These are phyloP conservation scores for Saccharomycodes ludwigii DNA, from an alignment of 805 yeast species.

Conservation along the genomic window DNA sequence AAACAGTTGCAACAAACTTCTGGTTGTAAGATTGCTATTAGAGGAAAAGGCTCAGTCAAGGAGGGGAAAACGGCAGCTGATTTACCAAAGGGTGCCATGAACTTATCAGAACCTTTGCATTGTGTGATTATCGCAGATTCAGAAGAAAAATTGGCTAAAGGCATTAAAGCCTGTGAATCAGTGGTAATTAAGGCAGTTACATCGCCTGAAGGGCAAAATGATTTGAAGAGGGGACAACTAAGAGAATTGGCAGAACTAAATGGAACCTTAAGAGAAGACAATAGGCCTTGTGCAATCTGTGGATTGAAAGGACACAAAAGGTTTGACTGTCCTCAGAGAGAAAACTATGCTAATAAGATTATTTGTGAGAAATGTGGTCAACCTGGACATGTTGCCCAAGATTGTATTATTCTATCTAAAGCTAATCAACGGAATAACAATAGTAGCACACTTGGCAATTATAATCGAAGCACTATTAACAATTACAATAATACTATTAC, in stretches of 20 bases:
- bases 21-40: constrained; percentile 79
- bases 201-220: constrained; percentile 90
- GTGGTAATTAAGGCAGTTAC: constrained; percentile 74
- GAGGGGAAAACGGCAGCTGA: constrained; percentile 61
- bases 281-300: constrained; percentile 50
- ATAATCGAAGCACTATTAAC: no score
- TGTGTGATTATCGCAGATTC: constrained; percentile 77
- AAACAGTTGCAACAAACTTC: constrained; percentile 69
- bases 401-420: constrained; percentile 43
- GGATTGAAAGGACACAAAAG: constrained; percentile 55
- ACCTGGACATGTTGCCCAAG: constrained; percentile 78
- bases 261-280: constrained; percentile 85
- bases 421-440: constrained; percentile 1
- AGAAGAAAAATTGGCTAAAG: constrained; percentile 63
- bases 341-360: constrained; percentile 39
- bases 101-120: constrained; percentile 75
- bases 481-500: no score
- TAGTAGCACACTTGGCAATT: no score
- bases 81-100: constrained; percentile 35
- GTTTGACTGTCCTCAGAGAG: constrained; percentile 49
- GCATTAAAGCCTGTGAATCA: constrained; percentile 58
- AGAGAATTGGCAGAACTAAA: constrained; percentile 86
- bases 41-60: constrained; percentile 94
- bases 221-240: constrained; percentile 78
- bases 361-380: constrained; percentile 72